Percentiles rank a stretch among this genome's conserved stretches.
These are phyloP conservation scores for Sphagnum magellanicum DNA, from an alignment of 228 moss, liverwort and hornwort genomes.

Conservation along the genomic window DNA sequence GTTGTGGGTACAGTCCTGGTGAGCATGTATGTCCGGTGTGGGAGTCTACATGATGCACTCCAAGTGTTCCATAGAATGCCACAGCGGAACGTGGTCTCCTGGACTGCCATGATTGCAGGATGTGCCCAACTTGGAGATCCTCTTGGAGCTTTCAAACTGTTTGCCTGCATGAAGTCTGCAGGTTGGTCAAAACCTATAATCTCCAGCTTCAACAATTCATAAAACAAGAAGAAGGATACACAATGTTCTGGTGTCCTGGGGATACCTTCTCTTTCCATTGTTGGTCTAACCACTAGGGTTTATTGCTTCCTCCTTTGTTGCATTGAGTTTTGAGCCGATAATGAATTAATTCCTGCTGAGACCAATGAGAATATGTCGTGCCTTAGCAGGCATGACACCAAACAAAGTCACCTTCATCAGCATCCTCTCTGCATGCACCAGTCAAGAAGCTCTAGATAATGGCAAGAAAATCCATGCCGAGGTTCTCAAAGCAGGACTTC, in stretches of 20 bases:
- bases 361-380: not conserved
- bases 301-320: not conserved
- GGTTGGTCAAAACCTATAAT: constrained; percentile 9
- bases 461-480: constrained; percentile 1
- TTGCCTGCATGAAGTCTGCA: constrained; percentile 20
- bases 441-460: not conserved
- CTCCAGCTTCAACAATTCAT: constrained; percentile 6
- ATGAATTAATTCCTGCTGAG: not conserved
- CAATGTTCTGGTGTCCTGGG: not conserved
- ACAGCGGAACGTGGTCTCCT: not conserved
- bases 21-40: not conserved
- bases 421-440: constrained; percentile 1
- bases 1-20: not conserved
- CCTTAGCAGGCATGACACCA: not conserved
- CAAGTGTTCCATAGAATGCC: not conserved
- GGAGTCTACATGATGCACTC: not conserved
- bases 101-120: constrained; percentile 17
- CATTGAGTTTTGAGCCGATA: not conserved
- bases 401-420: not conserved
- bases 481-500: not conserved
- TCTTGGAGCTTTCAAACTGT: constrained; percentile 15
- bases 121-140: constrained; percentile 16
- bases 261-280: too few relatives aligned
- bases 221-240: not conserved
- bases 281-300: not conserved